A percentile compares a stretch with the other conserved stretches of the same genome.
Evolutionary conservation across 257 asterid genomes (phyloP).

Genomic region (Ophiorrhiza pumila): DNA sequence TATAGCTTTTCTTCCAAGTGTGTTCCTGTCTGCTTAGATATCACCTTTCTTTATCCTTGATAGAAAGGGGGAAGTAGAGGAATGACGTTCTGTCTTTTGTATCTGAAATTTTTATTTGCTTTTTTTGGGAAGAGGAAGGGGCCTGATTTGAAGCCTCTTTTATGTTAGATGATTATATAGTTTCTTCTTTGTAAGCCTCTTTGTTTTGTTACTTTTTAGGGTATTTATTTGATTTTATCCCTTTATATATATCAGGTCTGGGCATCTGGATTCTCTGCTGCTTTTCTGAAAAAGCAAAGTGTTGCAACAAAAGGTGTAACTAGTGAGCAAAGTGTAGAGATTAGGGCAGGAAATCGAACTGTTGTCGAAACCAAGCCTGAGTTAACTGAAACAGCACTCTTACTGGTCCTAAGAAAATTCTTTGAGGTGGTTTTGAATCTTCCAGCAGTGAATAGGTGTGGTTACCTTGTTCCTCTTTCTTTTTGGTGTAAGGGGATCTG

Average conservation of each 20-base stretch:
- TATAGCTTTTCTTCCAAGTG: background rate
- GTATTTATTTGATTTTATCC: background rate
- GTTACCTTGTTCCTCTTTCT: background rate
- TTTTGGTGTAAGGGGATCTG: background rate
- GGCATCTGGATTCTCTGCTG: slow-evolving; percentile 95
- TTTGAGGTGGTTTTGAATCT: slow-evolving; percentile 70
- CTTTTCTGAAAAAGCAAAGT: slow-evolving; percentile 80
- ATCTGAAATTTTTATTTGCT: background rate
- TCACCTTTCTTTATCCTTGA: background rate
- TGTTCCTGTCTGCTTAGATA: background rate
- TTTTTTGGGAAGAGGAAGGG: background rate
- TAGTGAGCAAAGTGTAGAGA: slow-evolving; percentile 27
- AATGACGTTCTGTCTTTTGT: background rate
- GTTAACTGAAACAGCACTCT: slow-evolving; percentile 62
- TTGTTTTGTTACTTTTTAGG: background rate
- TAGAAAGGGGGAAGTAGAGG: background rate
- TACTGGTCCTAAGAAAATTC: slow-evolving; percentile 60
- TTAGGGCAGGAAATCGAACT: slow-evolving; percentile 41
- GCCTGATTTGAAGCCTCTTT: background rate
- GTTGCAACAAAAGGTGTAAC: slow-evolving; percentile 58
- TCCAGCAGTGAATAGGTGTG: slow-evolving; percentile 75
- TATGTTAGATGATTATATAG: background rate
- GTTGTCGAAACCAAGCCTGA: slow-evolving; percentile 63
- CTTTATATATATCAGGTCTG: slow-evolving; percentile 49
- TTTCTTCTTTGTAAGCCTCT: background rate